These are phyloP conservation scores for Trametes maxima DNA, from an alignment of 768 basidiomycete genomes.

Conservation along the genomic window DNA sequence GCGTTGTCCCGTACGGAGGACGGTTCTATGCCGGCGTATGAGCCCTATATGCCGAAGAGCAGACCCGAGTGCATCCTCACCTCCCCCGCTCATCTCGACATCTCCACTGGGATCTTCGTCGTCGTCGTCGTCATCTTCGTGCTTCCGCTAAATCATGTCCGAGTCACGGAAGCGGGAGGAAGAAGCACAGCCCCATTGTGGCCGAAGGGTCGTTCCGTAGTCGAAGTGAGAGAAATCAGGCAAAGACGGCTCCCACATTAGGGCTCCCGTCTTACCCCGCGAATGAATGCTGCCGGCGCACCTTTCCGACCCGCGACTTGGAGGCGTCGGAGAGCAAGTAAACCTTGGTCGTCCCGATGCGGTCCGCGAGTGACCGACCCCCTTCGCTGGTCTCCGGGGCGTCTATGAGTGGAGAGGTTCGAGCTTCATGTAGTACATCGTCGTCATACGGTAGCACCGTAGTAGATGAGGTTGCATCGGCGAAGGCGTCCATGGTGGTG, in stretches of 20 bases:
- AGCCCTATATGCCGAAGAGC: not conserved
- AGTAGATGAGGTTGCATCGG: not conserved
- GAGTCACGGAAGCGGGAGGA: constrained; percentile 11
- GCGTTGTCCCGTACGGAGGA: constrained; percentile 61
- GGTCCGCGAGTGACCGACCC: constrained; percentile 49
- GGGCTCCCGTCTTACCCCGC: constrained; percentile 38
- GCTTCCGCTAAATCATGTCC: constrained; percentile 46
- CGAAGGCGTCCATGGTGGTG: constrained; percentile 49
- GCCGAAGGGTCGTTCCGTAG: not conserved
- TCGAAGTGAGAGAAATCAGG: constrained; percentile 8
- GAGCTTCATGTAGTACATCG: constrained; percentile 57
- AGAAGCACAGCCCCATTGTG: not conserved
- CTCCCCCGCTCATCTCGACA: constrained; percentile 29
- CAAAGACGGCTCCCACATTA: constrained; percentile 43
- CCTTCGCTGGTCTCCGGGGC: constrained; percentile 36
- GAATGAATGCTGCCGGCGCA: constrained; percentile 55
- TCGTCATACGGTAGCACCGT: constrained; percentile 54
- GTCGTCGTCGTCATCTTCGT: constrained; percentile 43
- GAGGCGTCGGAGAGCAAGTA: constrained; percentile 74
- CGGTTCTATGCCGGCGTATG: constrained; percentile 38
- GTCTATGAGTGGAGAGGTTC: constrained; percentile 46
- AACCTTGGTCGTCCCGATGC: constrained; percentile 76
- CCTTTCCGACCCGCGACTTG: constrained; percentile 67
- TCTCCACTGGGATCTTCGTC: constrained; percentile 31
- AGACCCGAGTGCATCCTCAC: not conserved